A percentile compares a stretch with the other conserved stretches of the same genome.
phyloP scores from a whole-genome alignment of 192 early-diverging fungal species.

The Backusella luteola region DNA sequence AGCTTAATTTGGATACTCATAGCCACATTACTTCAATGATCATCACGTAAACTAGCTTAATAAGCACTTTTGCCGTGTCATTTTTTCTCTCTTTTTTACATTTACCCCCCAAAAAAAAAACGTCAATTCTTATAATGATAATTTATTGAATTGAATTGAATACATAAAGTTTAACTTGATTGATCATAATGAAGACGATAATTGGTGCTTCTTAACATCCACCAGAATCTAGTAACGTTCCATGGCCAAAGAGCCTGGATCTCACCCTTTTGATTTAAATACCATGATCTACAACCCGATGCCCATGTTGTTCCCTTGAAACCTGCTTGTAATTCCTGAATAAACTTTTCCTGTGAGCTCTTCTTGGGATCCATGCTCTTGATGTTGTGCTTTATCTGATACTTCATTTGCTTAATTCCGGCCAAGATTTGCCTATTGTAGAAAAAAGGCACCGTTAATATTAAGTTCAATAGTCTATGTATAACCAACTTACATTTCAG shows the following conservation, averaged over 20 bases:
- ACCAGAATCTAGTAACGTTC: background rate
- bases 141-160: background rate
- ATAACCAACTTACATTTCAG: conserved; percentile 28
- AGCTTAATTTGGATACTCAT: background rate
- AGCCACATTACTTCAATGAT: background rate
- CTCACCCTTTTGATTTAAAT: conserved; percentile 33
- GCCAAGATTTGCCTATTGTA: conserved; percentile 37
- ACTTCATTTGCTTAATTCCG: conserved; percentile 35
- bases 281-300: conserved; percentile 50
- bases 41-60: background rate
- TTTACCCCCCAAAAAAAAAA: background rate
- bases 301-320: conserved; percentile 47
- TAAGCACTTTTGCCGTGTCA: background rate
- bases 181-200: background rate
- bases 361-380: conserved; percentile 32
- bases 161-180: background rate
- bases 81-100: background rate
- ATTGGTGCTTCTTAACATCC: conserved; percentile 9
- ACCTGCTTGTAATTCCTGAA: conserved; percentile 27
- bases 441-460: no score
- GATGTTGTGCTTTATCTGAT: conserved; percentile 42
- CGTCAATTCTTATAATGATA: background rate
- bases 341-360: conserved; percentile 35
- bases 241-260: conserved; percentile 6
- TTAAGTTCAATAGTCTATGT: background rate